Evolutionary conservation across 306 rosid species (phyloP).

Genomic region (Citrullus colocynthis): DNA sequence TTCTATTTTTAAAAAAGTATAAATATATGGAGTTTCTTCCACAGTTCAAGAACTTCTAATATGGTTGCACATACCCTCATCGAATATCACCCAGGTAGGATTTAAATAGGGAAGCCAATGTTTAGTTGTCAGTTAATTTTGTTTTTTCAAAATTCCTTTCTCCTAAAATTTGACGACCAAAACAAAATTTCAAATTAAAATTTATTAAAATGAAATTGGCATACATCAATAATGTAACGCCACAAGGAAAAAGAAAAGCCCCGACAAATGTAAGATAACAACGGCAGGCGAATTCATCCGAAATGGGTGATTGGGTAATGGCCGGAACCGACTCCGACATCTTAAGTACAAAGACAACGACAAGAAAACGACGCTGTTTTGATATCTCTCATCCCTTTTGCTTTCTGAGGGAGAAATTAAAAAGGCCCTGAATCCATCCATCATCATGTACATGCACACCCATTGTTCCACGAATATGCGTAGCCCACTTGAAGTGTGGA

Average conservation of each 20-base stretch:
- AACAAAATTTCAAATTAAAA: too few relatives aligned
- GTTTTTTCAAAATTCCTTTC: too few relatives aligned
- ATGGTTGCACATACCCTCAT: too few relatives aligned
- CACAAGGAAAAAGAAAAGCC: not conserved
- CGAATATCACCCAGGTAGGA: too few relatives aligned
- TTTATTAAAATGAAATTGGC: too few relatives aligned
- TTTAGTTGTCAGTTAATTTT: too few relatives aligned
- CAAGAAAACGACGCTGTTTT: conserved; percentile 1
- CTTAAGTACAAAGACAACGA: not conserved
- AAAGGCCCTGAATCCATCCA: not conserved
- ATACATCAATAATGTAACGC: not conserved
- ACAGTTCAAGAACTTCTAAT: too few relatives aligned
- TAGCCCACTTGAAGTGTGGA: not conserved
- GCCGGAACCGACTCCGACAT: not conserved
- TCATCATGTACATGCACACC: not conserved
- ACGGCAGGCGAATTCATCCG: not conserved
- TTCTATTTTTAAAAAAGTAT: too few relatives aligned
- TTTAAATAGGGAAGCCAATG: too few relatives aligned
- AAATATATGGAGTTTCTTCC: too few relatives aligned
- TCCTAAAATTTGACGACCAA: too few relatives aligned
- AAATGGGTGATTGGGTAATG: not conserved
- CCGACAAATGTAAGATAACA: not conserved
- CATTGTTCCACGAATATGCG: not conserved
- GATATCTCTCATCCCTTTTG: not conserved
- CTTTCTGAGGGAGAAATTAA: not conserved